These are phyloP conservation scores for Trichoderma afroharzianum DNA, from an alignment of 2,329 filamentous ascomycete species.

Conservation along the genomic window DNA sequence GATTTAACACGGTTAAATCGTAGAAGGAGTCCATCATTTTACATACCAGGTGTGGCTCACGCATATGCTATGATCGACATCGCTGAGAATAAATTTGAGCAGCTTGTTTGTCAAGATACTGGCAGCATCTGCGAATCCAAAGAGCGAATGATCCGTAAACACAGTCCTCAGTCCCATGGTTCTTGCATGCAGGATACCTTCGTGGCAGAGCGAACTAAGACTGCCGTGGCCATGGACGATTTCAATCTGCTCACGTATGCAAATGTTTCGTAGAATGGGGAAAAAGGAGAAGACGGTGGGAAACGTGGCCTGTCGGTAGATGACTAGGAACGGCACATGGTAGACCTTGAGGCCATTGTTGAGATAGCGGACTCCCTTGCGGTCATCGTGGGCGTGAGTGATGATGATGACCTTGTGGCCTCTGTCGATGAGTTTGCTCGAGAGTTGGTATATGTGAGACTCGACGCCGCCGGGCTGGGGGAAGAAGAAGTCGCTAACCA, in stretches of 20 bases:
- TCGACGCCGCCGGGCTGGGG: conserved; percentile 95
- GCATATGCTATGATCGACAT: conserved; percentile 97
- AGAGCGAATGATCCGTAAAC: conserved; percentile 95
- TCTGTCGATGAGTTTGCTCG: conserved; percentile 92
- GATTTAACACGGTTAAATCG: not conserved
- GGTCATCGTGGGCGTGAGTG: conserved; percentile 88
- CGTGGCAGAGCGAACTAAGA: conserved; percentile 87
- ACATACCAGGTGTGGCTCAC: conserved; percentile 93
- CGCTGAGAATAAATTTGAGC: conserved; percentile 90
- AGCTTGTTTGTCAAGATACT: conserved; percentile 97
- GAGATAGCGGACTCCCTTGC: conserved; percentile 88
- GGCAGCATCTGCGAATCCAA: conserved; percentile 92
- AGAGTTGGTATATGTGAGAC: conserved; percentile 97
- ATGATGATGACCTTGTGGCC: conserved; percentile 98
- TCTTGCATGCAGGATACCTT: conserved; percentile 88
- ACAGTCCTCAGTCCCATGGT: conserved; percentile 96
- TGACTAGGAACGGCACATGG: conserved; percentile 91
- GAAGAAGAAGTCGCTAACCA: conserved; percentile 99
- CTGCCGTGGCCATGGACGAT: conserved; percentile 98
- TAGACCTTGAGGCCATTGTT: conserved; percentile 99
- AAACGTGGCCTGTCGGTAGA: conserved; percentile 90
- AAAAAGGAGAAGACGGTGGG: conserved; percentile 99
- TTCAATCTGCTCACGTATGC: conserved; percentile 89
- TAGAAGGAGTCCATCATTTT: not conserved
- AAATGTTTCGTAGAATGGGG: conserved; percentile 93